phyloP scores from a whole-genome alignment of 148 eudicot genomes.

The Heliosperma pusillum region DNA sequence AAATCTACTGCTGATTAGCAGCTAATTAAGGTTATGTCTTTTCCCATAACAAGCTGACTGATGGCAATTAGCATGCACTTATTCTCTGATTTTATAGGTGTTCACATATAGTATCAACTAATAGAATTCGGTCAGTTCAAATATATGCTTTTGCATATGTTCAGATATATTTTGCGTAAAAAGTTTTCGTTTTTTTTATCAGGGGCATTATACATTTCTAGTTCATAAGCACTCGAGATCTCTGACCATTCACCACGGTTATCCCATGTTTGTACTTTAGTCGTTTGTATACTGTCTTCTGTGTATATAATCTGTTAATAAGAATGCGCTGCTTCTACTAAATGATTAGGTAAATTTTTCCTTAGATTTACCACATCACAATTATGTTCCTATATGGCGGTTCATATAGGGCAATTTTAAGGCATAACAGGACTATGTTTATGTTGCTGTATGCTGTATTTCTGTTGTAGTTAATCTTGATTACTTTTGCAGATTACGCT shows the following conservation, averaged over 20 bases:
- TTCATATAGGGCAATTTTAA: neutral
- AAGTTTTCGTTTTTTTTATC: neutral
- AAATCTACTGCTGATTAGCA: slow-evolving; percentile 24
- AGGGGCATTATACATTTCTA: neutral
- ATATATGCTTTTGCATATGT: neutral
- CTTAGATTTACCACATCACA: neutral
- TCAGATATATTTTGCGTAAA: neutral
- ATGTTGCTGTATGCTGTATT: neutral
- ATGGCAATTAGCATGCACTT: slow-evolving; percentile 15
- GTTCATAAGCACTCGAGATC: neutral
- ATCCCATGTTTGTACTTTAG: neutral
- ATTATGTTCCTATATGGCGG: neutral
- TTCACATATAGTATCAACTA: neutral
- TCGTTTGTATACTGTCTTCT: neutral
- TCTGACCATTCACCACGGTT: neutral
- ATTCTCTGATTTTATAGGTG: slow-evolving; percentile 6
- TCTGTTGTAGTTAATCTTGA: slow-evolving; percentile 3
- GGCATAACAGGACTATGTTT: neutral
- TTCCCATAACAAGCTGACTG: slow-evolving; percentile 12
- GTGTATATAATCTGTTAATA: neutral
- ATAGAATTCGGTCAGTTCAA: neutral
- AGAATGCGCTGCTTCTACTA: neutral
- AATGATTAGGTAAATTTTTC: too few species aligned
- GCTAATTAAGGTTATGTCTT: slow-evolving; percentile 26
- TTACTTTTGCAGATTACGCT: slow-evolving; percentile 11